phyloP scores from a whole-genome alignment of 2,329 filamentous ascomycete genomes.

The Botrytis galanthina region DNA sequence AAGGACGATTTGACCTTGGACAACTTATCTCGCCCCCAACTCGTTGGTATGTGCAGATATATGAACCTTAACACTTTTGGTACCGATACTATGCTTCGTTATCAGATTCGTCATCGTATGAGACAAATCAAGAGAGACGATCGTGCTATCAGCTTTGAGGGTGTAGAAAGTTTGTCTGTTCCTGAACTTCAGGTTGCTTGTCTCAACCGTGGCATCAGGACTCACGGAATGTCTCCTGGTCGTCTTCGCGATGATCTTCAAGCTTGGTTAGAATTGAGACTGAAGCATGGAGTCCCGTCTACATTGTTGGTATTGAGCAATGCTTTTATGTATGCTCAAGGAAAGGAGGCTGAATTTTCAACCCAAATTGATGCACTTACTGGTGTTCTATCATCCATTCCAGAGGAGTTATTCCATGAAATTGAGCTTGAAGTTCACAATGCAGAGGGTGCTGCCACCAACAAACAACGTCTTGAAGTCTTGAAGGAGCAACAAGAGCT shows the following conservation, averaged over 20 bases:
- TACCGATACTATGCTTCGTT: conserved; percentile 95
- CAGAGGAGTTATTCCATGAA: conserved; percentile 98
- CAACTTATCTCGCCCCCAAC: conserved; percentile 91
- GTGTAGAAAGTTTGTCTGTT: conserved; percentile 89
- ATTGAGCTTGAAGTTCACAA: conserved; percentile 98
- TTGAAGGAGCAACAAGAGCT: conserved; percentile 98
- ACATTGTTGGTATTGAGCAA: conserved; percentile 95
- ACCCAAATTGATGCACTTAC: conserved; percentile 91
- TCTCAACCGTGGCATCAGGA: conserved; percentile 86
- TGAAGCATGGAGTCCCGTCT: conserved; percentile 93
- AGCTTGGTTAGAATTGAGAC: conserved; percentile 89
- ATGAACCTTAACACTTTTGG: conserved; percentile 97
- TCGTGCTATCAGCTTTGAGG: conserved; percentile 88
- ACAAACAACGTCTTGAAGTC: conserved; percentile 98
- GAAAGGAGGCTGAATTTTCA: conserved; percentile 77
- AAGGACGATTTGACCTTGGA: conserved; percentile 96
- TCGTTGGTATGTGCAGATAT: conserved; percentile 97
- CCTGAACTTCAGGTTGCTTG: conserved; percentile 89
- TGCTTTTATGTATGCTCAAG: conserved; percentile 91
- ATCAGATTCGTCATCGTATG: conserved; percentile 96
- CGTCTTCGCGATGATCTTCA: conserved; percentile 85
- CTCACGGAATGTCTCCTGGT: conserved; percentile 85
- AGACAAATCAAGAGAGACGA: conserved; percentile 99
- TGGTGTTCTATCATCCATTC: conserved; percentile 88
- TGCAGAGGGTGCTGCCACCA: conserved; percentile 93